phyloP scores from a whole-genome alignment of 805 yeast species.

The Kuraishia ogatae region DNA sequence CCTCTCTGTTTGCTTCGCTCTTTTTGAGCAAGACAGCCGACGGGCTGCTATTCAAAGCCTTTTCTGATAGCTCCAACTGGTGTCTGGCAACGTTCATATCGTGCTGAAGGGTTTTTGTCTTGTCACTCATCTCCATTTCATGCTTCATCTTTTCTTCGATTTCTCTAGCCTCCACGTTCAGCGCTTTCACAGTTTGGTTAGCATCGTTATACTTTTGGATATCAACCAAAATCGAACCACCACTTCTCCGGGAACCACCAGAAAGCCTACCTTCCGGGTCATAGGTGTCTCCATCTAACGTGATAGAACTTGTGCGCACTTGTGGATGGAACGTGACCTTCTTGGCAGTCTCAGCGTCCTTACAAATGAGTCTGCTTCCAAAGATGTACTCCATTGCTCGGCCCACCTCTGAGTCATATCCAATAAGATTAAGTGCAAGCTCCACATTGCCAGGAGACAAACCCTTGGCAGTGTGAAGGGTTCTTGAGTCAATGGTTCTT shows the following conservation, averaged over 20 bases:
- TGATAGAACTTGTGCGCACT: slow-evolving; percentile 74
- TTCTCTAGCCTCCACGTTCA: slow-evolving; percentile 33
- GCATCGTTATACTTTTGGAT: slow-evolving; percentile 57
- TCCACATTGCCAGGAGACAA: slow-evolving; percentile 81
- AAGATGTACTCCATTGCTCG: slow-evolving; percentile 89
- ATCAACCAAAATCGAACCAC: slow-evolving; percentile 49
- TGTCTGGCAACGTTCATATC: slow-evolving; percentile 50
- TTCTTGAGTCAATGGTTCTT: slow-evolving; percentile 38
- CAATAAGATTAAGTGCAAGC: slow-evolving; percentile 75
- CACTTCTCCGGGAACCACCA: slow-evolving; percentile 77
- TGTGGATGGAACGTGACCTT: slow-evolving; percentile 80
- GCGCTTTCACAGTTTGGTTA: slow-evolving; percentile 25
- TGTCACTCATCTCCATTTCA: slow-evolving; percentile 33
- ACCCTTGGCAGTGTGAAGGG: slow-evolving; percentile 59
- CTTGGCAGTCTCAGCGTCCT: slow-evolving; percentile 83
- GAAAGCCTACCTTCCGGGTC: slow-evolving; percentile 95
- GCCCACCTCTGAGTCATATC: slow-evolving; percentile 58
- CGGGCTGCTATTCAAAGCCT: slow-evolving; percentile 46
- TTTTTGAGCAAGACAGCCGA: slow-evolving; percentile 47
- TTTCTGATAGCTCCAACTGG: slow-evolving; percentile 46
- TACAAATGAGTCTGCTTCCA: slow-evolving; percentile 83
- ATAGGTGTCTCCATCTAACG: slow-evolving; percentile 87
- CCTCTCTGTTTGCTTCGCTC: slow-evolving; percentile 34
- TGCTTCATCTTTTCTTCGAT: slow-evolving; percentile 31
- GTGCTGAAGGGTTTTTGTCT: slow-evolving; percentile 49